A percentile compares a stretch with the other conserved stretches of the same genome.
phyloP scores from a whole-genome alignment of 2,329 filamentous ascomycete species.

The Hymenoscyphus fructigenus region DNA sequence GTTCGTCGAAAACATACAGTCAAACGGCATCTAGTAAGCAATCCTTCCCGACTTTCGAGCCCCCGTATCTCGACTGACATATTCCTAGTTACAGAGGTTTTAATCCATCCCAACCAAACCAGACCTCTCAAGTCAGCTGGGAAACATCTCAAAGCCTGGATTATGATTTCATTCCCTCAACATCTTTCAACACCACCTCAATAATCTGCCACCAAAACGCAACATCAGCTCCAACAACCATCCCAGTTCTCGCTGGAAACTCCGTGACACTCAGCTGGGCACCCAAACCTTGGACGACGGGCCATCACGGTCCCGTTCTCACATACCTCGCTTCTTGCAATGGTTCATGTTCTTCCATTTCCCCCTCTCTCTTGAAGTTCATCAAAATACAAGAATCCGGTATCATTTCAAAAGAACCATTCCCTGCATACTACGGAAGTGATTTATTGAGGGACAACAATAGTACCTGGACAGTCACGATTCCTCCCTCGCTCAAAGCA shows the following conservation, averaged over 20 bases:
- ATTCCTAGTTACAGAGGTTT: no score
- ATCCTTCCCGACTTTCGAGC: no score
- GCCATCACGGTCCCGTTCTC: slow-evolving; percentile 47
- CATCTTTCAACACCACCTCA: slow-evolving; percentile 38
- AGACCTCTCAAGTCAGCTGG: neutral
- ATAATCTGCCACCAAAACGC: slow-evolving; percentile 62
- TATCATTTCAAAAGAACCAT: slow-evolving; percentile 30
- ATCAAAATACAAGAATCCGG: slow-evolving; percentile 44
- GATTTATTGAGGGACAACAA: slow-evolving; percentile 50
- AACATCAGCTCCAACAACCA: slow-evolving; percentile 47
- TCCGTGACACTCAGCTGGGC: slow-evolving; percentile 60
- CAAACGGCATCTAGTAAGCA: no score
- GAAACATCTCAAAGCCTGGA: neutral
- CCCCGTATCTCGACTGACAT: no score
- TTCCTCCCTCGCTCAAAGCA: slow-evolving; percentile 41
- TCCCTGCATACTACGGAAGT: slow-evolving; percentile 37
- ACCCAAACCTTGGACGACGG: slow-evolving; percentile 47
- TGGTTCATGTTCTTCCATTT: slow-evolving; percentile 39
- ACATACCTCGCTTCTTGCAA: slow-evolving; percentile 25
- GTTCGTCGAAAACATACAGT: no score
- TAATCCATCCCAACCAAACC: no score
- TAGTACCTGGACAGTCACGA: slow-evolving; percentile 49
- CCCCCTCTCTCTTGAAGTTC: slow-evolving; percentile 40
- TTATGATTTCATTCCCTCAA: slow-evolving; percentile 2
- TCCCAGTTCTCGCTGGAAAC: slow-evolving; percentile 56